These are phyloP conservation scores for Asclepias syriaca DNA, from an alignment of 257 asterid species.

Conservation along the genomic window DNA sequence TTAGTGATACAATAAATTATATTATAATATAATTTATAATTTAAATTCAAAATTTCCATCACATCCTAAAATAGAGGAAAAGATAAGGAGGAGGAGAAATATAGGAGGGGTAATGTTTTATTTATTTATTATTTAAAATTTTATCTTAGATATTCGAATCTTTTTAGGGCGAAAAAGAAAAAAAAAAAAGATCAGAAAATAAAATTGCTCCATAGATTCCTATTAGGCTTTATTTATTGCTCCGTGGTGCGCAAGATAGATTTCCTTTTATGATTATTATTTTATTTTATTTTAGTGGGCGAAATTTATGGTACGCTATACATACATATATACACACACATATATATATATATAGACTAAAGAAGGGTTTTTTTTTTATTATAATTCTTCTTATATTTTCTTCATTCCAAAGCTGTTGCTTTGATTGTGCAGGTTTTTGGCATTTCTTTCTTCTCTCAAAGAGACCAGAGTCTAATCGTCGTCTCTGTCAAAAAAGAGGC, in stretches of 20 bases:
- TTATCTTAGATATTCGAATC: too few relatives aligned
- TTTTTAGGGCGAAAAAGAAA: too few relatives aligned
- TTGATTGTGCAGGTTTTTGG: neutral
- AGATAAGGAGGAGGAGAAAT: too few relatives aligned
- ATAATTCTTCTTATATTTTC: slow-evolving; percentile 2
- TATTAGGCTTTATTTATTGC: too few relatives aligned
- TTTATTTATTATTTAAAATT: too few relatives aligned
- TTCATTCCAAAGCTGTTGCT: slow-evolving; percentile 6
- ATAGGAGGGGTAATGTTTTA: too few relatives aligned
- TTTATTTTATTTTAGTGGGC: neutral
- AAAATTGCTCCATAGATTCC: too few relatives aligned
- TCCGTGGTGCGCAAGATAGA: neutral
- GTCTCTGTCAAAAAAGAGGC: neutral
- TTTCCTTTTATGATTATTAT: neutral
- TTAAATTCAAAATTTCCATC: too few relatives aligned
- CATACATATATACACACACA: neutral
- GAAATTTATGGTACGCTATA: neutral
- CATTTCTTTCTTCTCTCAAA: slow-evolving; percentile 5
- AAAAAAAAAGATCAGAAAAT: too few relatives aligned
- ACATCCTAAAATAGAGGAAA: too few relatives aligned
- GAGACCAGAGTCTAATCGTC: neutral
- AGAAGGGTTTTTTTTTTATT: neutral
- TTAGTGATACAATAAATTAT: too few relatives aligned
- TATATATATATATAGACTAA: slow-evolving; percentile 24
- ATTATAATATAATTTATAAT: too few relatives aligned